Evolutionary conservation across 164 flowering plant species (phyloP), one percentile per base, ranked within the genome.

Genomic region (Vitis riparia): DNA sequence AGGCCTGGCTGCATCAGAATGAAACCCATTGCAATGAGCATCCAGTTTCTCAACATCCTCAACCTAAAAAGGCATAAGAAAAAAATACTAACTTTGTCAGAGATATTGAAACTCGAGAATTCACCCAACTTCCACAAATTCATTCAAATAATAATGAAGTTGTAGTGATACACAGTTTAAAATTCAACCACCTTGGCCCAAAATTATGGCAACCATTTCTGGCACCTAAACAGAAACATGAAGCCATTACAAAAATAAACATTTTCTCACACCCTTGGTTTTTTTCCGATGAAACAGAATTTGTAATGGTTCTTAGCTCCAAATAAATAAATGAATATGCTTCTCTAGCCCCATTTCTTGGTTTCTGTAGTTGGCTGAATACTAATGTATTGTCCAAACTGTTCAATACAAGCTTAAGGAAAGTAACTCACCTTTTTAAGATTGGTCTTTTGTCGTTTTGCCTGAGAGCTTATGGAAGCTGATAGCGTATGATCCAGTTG

Each of bases 401-500:
- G 11, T 5, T 17, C 23, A 58, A 9, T 55, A 29, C 4, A 55
- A 19, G 53, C 1, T 68, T 44, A 68, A 30, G 50, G 50, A 59
- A 15, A 17, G 29, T 4, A 63, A 51, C 81, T 72, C 59, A 87
- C 89, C 68, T 71, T 71, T 11, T 62, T 12, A 52, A 64, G 51
- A 63, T 74, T 30, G 2, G 72, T 79, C 82, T 90, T 94, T 56
- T 81, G 98, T 72, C 80, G 83, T 81, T 94, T 94, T 17, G 84
- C 76, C 9, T 85, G 82, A 48, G 78, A 79, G 70, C 63, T 71
- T 9, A 57, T 55, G 62, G 74, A 50, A 61, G 78, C 52, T 56
- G 80, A 58, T 13, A 74, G 55, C 53, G 48, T 19, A 55, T 48
- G 37, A 60, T 87, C 86, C 53, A 62, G 58, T n/a, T 71, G 81